These are phyloP conservation scores for Fusarium decemcellulare DNA, from an alignment of 2,329 filamentous ascomycete genomes.

Conservation along the genomic window DNA sequence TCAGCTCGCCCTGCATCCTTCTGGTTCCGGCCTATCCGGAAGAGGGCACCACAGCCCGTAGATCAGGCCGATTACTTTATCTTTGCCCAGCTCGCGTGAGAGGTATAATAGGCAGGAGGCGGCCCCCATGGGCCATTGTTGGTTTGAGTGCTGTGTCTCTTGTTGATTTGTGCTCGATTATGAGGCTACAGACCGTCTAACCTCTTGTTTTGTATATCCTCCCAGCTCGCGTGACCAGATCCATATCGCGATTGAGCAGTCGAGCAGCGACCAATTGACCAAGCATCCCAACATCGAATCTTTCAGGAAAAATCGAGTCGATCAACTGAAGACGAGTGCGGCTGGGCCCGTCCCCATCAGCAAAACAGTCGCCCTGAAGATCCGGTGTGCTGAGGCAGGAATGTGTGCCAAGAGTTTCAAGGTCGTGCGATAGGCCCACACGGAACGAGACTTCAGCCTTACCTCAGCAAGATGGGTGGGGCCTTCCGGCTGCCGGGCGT, in stretches of 20 bases:
- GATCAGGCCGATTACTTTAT: constrained; percentile 12
- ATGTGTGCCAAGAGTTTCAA: neutral
- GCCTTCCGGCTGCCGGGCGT: constrained; percentile 28
- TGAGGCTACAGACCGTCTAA: neutral
- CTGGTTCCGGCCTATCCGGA: constrained; percentile 40
- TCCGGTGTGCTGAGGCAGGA: neutral
- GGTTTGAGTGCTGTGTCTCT: neutral
- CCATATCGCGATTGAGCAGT: neutral
- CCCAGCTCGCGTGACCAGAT: neutral
- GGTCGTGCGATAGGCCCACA: constrained; percentile 11
- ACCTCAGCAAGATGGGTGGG: constrained; percentile 24
- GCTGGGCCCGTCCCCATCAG: neutral
- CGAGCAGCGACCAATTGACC: neutral
- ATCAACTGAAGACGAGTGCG: neutral
- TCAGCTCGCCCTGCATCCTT: constrained; percentile 37
- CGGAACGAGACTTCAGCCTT: constrained; percentile 22
- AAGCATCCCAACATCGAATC: neutral
- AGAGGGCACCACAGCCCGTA: constrained; percentile 29
- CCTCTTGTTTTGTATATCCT: neutral
- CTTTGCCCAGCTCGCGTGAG: constrained; percentile 18
- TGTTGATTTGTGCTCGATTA: neutral
- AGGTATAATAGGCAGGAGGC: constrained; percentile 32
- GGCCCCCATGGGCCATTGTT: constrained; percentile 9
- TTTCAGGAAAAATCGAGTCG: neutral
- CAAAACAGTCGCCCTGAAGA: neutral